Conservation (phyloP, 768 basidiomycete genomes). For the Termitomyces heimii region DNA sequence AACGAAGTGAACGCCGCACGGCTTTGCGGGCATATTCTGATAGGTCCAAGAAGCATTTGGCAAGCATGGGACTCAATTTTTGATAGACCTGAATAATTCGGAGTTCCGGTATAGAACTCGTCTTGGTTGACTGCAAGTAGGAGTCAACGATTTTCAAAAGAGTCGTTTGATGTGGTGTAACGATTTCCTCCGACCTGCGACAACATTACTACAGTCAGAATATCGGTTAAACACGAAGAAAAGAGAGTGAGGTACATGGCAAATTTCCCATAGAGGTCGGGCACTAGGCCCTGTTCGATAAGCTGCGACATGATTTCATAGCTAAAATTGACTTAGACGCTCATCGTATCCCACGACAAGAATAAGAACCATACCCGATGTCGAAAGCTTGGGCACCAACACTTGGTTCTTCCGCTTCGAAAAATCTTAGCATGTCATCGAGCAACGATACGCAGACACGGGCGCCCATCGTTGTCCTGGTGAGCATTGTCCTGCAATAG, state of each 20-base stretch:
- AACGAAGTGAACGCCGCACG: constrained; percentile 41
- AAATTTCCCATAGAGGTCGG: constrained; percentile 55
- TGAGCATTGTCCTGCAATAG: constrained; percentile 43
- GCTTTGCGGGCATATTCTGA: constrained; percentile 51
- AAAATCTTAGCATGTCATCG: constrained; percentile 64
- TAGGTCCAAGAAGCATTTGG: constrained; percentile 55
- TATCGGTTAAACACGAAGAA: constrained; percentile 4
- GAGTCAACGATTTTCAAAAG: constrained; percentile 85
- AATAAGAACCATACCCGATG: constrained; percentile 47
- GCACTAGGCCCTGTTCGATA: constrained; percentile 53
- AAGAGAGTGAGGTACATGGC: constrained; percentile 46
- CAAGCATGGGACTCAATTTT: constrained; percentile 51
- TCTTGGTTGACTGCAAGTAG: constrained; percentile 56
- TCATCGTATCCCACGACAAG: constrained; percentile 3
- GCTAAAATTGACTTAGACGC: constrained; percentile 24
- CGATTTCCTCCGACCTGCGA: constrained; percentile 57
- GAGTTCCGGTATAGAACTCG: constrained; percentile 21
- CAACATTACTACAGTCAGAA: constrained; percentile 7
- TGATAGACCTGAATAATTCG: constrained; percentile 31
- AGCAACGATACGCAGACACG: constrained; percentile 65
- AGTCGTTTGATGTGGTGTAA: constrained; percentile 83
- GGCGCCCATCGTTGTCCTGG: constrained; percentile 47
- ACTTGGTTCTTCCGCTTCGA: constrained; percentile 60
- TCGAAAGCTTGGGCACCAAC: constrained; percentile 70
- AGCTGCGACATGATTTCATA: constrained; percentile 62